Base-by-base conservation (phyloP, 2,329 filamentous ascomycete genomes). In the Arthrobotrys sphaeroides region DNA sequence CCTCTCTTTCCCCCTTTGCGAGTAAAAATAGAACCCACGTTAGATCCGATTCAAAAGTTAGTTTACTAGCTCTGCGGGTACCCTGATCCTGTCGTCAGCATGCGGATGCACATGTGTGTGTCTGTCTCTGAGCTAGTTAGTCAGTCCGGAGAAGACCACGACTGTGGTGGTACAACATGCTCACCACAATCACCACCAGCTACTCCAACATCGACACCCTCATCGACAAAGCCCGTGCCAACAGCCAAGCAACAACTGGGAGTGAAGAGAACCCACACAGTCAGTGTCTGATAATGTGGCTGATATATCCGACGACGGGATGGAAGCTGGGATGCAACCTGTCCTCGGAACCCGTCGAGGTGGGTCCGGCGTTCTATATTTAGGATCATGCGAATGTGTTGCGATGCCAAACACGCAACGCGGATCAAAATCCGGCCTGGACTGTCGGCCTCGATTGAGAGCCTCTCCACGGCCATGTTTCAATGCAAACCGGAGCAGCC, bases 21-120 rank as follows among this genome's bases (percentile, higher is more conserved):
- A 22, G 20, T 69, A 70, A 74, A 74, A 74, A 74, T 74, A 74
- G 70, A 74, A 74, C 61, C 61, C 70, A 74, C 70, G 70, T 62
- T 74, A 28, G 53, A 62, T 60, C 24, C 42, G 24, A 38, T 28
- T 57, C 42, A 36, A 55, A 18, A 61, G 26, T 62, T 33, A n/a
- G 55, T 55, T n/a, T n/a, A n/a, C n/a, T n/a, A n/a, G n/a, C n/a
- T 38, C 62, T 61, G 62, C 70, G 64, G 31, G 70, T 42, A 61
- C 47, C 61, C 49, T 55, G 36, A 53, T 67, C 55, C 66, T 74
- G 53, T 62, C 55, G 69, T 73, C 69, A 73, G 69, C 69, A 73
- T 62, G 66, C 53, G 53, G 42, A 45, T 28, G 36, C 43, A 18
- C 24, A 9, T 49, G 40, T 26, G 26, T 43, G 28, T 16, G n/a